phyloP scores from a whole-genome alignment of 805 yeast species.

The Ogataea ramenticola region DNA sequence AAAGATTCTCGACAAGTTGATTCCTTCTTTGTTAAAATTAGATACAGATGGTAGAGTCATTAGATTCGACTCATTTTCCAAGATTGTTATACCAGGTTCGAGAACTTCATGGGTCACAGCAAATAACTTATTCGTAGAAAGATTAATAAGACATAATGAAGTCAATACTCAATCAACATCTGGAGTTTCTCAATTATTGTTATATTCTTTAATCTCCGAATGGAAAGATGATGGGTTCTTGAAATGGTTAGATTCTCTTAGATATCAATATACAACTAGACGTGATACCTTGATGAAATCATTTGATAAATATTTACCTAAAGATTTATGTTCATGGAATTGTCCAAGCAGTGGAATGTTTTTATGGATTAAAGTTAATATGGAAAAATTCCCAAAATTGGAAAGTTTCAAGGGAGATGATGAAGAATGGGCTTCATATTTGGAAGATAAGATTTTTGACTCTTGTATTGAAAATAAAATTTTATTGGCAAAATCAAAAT shows the following conservation, averaged over 20 bases:
- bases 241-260: conserved; percentile 61
- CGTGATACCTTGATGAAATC: conserved; percentile 37
- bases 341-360: conserved; percentile 41
- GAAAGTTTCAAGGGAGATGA: conserved; percentile 25
- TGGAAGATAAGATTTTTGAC: conserved; percentile 22
- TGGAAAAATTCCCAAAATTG: conserved; percentile 29
- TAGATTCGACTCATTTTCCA: conserved; percentile 73
- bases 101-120: conserved; percentile 71
- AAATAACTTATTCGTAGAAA: conserved; percentile 46
- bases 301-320: conserved; percentile 39
- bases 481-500: conserved; percentile 25
- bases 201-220: conserved; percentile 48
- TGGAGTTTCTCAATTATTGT: conserved; percentile 61
- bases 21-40: conserved; percentile 59
- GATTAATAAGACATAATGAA: conserved; percentile 53
- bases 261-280: conserved; percentile 56
- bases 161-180: conserved; percentile 68
- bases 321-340: conserved; percentile 32
- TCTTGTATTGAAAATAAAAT: conserved; percentile 17
- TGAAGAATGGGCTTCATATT: conserved; percentile 21
- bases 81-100: conserved; percentile 71
- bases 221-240: conserved; percentile 60
- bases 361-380: conserved; percentile 34
- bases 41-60: conserved; percentile 76
- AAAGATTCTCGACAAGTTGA: conserved; percentile 41